Conservation (phyloP, 73 alveolate genomes). For the Uronychia binucleata region DNA sequence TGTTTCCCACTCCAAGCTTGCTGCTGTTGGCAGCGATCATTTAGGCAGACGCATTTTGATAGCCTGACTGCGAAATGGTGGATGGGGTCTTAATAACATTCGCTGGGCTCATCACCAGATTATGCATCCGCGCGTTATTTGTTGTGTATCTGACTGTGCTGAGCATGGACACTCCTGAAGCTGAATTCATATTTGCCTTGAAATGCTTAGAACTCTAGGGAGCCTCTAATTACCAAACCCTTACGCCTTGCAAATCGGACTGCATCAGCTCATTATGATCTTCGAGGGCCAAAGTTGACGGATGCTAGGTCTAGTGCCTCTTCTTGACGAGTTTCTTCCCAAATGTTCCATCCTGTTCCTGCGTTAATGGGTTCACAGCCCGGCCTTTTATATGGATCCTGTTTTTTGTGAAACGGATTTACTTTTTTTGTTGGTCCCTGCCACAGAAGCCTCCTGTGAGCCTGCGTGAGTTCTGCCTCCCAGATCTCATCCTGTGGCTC, state of each 20-base stretch:
- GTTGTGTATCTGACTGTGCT: neutral
- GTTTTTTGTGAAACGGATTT: neutral
- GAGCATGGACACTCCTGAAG: neutral
- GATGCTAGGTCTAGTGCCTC: no score
- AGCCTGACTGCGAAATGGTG: neutral
- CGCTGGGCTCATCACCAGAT: neutral
- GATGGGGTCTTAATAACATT: neutral
- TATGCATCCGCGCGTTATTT: neutral
- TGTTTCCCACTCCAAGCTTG: no score
- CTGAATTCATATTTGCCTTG: neutral
- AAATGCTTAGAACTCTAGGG: neutral
- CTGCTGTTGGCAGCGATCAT: no score
- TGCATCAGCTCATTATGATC: no score
- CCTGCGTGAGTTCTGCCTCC: neutral
- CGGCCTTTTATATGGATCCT: neutral
- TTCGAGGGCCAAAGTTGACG: no score
- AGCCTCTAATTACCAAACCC: no score
- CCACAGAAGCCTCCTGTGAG: conserved; percentile 5
- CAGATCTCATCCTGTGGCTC: neutral
- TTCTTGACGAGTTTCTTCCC: no score
- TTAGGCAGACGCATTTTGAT: no score
- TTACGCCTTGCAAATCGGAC: no score
- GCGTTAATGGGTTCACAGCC: neutral
- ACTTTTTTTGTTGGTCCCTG: neutral
- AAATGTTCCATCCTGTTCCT: no score